phyloP scores from a whole-genome alignment of 176 grass and related monocot genomes.

The Musa beccarii region DNA sequence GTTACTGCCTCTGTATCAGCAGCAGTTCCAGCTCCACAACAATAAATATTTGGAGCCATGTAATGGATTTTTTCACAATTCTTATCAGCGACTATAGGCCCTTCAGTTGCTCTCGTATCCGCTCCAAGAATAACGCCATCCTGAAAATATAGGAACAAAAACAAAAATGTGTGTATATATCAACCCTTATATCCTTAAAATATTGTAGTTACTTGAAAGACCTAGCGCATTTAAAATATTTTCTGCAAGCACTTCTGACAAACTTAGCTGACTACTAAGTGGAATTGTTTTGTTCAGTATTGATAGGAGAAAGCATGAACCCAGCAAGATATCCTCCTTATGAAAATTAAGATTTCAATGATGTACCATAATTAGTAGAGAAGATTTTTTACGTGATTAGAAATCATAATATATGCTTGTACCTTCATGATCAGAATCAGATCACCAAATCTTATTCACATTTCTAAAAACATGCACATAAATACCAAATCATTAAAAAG shows the following conservation, averaged over 20 bases:
- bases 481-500: neutral
- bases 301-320: too few species aligned
- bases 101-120: conserved; percentile 91
- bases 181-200: neutral
- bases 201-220: neutral
- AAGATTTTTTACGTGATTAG: too few species aligned
- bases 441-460: too few species aligned
- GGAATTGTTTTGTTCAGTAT: too few species aligned
- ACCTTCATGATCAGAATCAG: too few species aligned
- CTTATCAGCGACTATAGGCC: conserved; percentile 93
- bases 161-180: neutral
- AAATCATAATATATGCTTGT: too few species aligned
- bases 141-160: conserved; percentile 34
- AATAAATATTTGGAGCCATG: conserved; percentile 93
- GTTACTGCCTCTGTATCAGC: conserved; percentile 77
- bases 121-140: conserved; percentile 93
- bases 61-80: conserved; percentile 93
- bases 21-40: conserved; percentile 88
- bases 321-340: too few species aligned
- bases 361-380: too few species aligned
- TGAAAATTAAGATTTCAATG: too few species aligned
- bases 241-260: too few species aligned
- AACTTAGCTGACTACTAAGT: too few species aligned
- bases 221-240: neutral
- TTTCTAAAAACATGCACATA: too few species aligned